A percentile compares a stretch with the other conserved stretches of the same genome.
These are phyloP conservation scores for Colletotrichum eremochloae DNA, from an alignment of 2,329 filamentous ascomycete species.

Conservation along the genomic window DNA sequence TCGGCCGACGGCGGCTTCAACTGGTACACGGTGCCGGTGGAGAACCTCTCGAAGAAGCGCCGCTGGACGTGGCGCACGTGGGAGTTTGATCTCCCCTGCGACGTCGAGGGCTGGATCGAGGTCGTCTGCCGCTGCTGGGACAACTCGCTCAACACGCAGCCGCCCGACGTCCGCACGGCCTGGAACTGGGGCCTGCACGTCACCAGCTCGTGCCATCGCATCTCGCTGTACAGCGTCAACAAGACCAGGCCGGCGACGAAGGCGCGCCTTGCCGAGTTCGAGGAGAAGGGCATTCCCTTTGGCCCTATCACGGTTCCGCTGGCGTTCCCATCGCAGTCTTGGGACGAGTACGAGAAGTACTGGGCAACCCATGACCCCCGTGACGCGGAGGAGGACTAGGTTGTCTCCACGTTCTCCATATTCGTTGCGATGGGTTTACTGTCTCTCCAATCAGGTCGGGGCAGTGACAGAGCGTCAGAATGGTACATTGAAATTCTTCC, in stretches of 20 bases:
- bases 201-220: conserved; percentile 71
- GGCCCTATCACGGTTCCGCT: conserved; percentile 67
- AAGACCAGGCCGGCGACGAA: conserved; percentile 61
- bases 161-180: conserved; percentile 64
- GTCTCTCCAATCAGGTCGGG: neutral
- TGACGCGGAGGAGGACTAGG: conserved; percentile 46
- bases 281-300: conserved; percentile 61
- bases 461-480: neutral
- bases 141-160: conserved; percentile 72
- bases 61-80: conserved; percentile 75
- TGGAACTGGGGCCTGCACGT: conserved; percentile 79
- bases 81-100: conserved; percentile 72
- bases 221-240: conserved; percentile 75
- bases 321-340: conserved; percentile 61
- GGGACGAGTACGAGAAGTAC: conserved; percentile 61
- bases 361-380: conserved; percentile 48
- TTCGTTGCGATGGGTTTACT: too few relatives aligned
- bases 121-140: conserved; percentile 72
- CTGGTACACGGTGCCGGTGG: conserved; percentile 73
- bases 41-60: conserved; percentile 68
- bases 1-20: conserved; percentile 72
- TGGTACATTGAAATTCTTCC: neutral
- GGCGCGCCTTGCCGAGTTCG: conserved; percentile 63
- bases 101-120: conserved; percentile 73
- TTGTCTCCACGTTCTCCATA: neutral